Evolutionary conservation across 1,284 basidiomycete genomes (phyloP), one percentile per base, ranked within the genome.

Genomic region (Papiliotrema terrestris): DNA sequence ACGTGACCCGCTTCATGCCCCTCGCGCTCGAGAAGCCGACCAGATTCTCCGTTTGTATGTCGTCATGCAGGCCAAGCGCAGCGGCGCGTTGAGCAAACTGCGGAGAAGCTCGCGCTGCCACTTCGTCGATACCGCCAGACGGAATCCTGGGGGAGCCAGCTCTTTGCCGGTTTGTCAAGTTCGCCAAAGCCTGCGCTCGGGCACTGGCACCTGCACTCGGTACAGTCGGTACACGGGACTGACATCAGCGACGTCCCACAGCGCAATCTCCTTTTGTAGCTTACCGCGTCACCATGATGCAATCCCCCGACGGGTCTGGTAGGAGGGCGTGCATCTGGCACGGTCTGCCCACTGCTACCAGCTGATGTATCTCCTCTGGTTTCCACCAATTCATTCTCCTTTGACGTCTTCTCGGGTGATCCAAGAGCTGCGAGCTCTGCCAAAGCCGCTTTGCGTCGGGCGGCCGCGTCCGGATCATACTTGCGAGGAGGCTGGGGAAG

Each of bases 11-110:
- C 55, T 74, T 73, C 25, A 73, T 51, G 1, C 71, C 70, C 38
- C 69, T 63, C 13, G 72, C 70, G 54, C 71, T 74, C 9, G 59
- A 38, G 29, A 73, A 72, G 11, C 60, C 66, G 1, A 57, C 60
- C 43, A 53, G 55, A n/a, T 43, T 54, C 9, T 56, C 55, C 6
- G 45, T 50, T 29, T 46, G n/a, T 32, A 49, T 57, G 17, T 45
- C 47, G 1, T 46, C 56, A 17, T 61, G 53, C 45, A 62, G 43
- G 20, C 48, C 56, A 25, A 59, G 54, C 22, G 52, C 46, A 36
- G 37, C 56, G 8, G 56, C 61, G 23, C 54, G 58, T 8, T 46
- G 52, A 5, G 42, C 48, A 14, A 68, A 37, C 14, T 60, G 62
- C 20, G 29, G 49, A 0, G 59, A 51, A 0, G 69, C 69, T 49